Conservation (phyloP, 768 basidiomycete genomes). For the Astraeus odoratus region DNA sequence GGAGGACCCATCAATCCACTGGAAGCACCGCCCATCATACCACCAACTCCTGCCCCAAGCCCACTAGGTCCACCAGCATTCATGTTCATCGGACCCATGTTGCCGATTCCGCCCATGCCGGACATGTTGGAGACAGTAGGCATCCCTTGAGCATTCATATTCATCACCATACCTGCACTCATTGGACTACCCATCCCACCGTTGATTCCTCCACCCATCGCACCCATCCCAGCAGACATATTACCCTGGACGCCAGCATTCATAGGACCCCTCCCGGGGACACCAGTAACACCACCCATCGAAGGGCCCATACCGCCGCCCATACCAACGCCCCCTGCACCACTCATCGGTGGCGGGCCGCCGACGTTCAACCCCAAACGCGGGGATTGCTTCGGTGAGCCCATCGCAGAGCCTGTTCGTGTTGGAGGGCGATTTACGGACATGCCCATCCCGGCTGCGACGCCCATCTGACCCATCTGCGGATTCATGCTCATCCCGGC, state of each 20-base stretch:
- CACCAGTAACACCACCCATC: conserved; percentile 7
- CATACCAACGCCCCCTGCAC: background rate
- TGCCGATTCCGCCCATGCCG: conserved; percentile 9
- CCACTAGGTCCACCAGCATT: conserved; percentile 10
- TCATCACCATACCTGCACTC: conserved; percentile 10
- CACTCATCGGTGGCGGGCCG: conserved; percentile 8
- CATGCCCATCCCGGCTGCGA: conserved; percentile 12
- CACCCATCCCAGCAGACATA: conserved; percentile 6
- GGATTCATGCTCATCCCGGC: conserved; percentile 6
- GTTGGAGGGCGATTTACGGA: conserved; percentile 24
- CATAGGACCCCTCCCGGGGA: background rate
- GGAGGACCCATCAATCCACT: conserved; percentile 36
- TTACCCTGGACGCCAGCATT: conserved; percentile 10
- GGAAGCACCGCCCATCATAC: conserved; percentile 23
- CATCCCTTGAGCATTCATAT: conserved; percentile 13
- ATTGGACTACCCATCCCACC: conserved; percentile 13
- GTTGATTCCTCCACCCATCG: conserved; percentile 5
- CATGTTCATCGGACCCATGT: conserved; percentile 19
- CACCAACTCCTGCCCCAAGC: conserved; percentile 17
- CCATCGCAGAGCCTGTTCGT: conserved; percentile 23
- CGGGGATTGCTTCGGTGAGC: conserved; percentile 25
- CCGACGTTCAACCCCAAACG: conserved; percentile 10
- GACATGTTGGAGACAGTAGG: conserved; percentile 6
- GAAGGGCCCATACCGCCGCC: conserved; percentile 8
- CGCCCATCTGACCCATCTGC: conserved; percentile 13